Conservation (phyloP, 306 rosid species). For the Chamaecrista fasciculata region DNA sequence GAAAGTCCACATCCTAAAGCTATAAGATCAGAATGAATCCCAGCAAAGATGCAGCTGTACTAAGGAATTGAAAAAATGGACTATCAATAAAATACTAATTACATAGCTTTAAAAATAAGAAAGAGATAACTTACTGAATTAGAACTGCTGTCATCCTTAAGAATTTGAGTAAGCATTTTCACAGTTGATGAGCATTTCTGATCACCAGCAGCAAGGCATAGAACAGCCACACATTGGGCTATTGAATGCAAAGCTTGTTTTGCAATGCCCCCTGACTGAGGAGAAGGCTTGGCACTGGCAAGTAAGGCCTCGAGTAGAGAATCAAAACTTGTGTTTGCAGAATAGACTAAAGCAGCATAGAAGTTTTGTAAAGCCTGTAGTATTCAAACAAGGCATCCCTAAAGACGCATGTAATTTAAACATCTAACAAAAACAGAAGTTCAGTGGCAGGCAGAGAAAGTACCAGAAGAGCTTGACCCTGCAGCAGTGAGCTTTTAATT, state of each 20-base stretch:
- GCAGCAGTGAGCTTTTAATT: constrained; percentile 92
- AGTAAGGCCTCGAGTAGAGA: constrained; percentile 86
- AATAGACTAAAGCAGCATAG: constrained; percentile 84
- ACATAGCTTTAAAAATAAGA: neutral
- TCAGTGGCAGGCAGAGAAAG: constrained; percentile 23
- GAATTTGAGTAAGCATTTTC: constrained; percentile 88
- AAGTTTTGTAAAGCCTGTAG: constrained; percentile 90
- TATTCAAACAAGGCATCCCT: constrained; percentile 21
- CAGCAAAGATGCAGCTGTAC: neutral
- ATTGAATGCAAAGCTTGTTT: constrained; percentile 95
- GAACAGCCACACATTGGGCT: constrained; percentile 95
- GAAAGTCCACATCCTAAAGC: constrained; percentile 8
- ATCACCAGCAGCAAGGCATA: constrained; percentile 98
- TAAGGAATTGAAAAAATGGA: constrained; percentile 1
- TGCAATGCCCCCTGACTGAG: constrained; percentile 95
- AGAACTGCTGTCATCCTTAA: constrained; percentile 71
- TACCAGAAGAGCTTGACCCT: constrained; percentile 97
- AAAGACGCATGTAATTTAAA: constrained; percentile 27
- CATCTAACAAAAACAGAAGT: constrained; percentile 8
- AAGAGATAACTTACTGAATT: constrained; percentile 59
- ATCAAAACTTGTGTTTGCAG: constrained; percentile 96
- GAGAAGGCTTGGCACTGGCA: constrained; percentile 89
- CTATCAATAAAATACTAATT: constrained; percentile 16
- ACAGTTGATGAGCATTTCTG: constrained; percentile 85
- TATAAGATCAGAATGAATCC: neutral